Evolutionary conservation across 495 filamentous ascomycete genomes (phyloP).

Genomic region (Hyaloscypha bicolor): DNA sequence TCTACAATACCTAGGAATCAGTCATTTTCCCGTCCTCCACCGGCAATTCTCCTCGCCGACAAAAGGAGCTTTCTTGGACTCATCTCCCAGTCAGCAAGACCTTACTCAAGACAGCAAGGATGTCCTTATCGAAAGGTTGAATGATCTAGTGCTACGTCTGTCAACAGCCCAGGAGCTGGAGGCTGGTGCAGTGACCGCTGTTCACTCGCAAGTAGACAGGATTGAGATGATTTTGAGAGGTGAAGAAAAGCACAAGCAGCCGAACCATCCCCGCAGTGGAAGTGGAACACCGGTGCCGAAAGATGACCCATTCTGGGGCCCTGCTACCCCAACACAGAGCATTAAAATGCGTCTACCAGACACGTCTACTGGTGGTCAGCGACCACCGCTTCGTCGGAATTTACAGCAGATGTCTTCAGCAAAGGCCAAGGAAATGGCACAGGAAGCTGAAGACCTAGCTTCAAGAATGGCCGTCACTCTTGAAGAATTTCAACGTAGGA

Average conservation of each 20-base stretch:
- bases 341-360: conserved; percentile 24
- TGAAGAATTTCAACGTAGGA: conserved; percentile 42
- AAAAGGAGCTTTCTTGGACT: not conserved
- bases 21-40: conserved; percentile 24
- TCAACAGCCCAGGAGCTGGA: conserved; percentile 19
- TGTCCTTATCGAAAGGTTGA: conserved; percentile 50
- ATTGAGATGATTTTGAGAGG: conserved; percentile 24
- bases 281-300: not conserved
- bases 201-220: conserved; percentile 30
- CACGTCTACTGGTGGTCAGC: not conserved
- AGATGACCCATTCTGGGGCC: conserved; percentile 30
- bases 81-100: conserved; percentile 13
- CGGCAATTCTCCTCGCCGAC: conserved; percentile 28
- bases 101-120: conserved; percentile 46
- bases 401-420: conserved; percentile 12
- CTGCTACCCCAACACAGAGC: conserved; percentile 18
- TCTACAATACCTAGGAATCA: conserved; percentile 30
- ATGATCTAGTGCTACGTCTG: conserved; percentile 46
- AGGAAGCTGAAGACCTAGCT: conserved; percentile 44
- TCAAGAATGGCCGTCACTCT: conserved; percentile 41
- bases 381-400: not conserved
- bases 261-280: not conserved
- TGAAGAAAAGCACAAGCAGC: conserved; percentile 12
- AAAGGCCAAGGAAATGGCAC: conserved; percentile 38
- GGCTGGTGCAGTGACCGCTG: conserved; percentile 19